Conservation (phyloP, 768 basidiomycete genomes). For the Lyophyllum shimeji region DNA sequence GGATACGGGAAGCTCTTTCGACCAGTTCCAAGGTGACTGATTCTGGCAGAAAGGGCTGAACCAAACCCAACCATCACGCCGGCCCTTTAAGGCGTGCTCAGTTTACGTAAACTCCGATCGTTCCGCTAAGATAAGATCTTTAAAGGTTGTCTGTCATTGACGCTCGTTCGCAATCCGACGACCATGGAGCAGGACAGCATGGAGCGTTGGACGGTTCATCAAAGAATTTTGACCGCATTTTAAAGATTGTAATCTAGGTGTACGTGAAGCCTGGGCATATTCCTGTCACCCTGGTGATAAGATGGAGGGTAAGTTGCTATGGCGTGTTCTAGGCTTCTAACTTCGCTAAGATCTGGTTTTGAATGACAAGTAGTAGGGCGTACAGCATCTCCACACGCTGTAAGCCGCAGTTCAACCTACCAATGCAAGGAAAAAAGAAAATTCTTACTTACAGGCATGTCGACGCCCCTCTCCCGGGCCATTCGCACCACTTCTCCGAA, state of each 20-base stretch:
- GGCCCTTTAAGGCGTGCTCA: neutral
- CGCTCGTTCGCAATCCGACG: neutral
- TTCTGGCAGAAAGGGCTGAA: constrained; percentile 16
- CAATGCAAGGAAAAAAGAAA: neutral
- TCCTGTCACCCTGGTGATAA: no score
- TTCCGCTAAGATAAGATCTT: no score
- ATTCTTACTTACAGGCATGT: constrained; percentile 47
- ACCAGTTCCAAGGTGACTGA: constrained; percentile 15
- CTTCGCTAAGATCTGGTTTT: constrained; percentile 57
- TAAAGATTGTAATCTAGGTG: no score
- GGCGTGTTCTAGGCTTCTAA: constrained; percentile 7
- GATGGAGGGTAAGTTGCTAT: no score
- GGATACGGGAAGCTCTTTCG: constrained; percentile 13
- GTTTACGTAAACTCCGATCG: neutral
- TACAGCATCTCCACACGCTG: constrained; percentile 67
- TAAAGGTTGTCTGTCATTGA: no score
- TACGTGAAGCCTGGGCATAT: no score
- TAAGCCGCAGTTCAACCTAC: neutral
- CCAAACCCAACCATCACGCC: neutral
- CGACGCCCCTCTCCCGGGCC: constrained; percentile 42
- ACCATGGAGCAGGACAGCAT: no score
- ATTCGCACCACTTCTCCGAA: constrained; percentile 60
- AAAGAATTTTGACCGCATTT: no score
- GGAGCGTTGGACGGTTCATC: no score
- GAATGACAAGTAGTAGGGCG: constrained; percentile 54